A percentile compares a stretch with the other conserved stretches of the same genome.
phyloP scores from a whole-genome alignment of 768 basidiomycete genomes.

The Lactarius deliciosus region DNA sequence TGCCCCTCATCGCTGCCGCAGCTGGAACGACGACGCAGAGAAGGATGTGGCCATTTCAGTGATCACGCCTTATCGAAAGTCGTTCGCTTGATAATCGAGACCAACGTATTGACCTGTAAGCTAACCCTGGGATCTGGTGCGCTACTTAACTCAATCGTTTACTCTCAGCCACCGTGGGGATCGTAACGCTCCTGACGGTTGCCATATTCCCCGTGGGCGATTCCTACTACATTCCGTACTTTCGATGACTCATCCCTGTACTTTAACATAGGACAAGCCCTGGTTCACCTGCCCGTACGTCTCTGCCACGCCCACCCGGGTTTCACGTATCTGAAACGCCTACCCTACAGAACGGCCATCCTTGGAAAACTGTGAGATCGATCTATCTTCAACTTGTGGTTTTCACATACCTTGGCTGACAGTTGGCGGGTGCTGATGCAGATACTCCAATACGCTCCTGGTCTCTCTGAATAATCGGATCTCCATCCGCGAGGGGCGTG shows the following conservation, averaged over 20 bases:
- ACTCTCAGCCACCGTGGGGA: neutral
- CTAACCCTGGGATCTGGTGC: neutral
- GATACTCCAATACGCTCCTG: slow-evolving; percentile 16
- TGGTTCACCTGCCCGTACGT: slow-evolving; percentile 15
- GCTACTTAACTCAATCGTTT: neutral
- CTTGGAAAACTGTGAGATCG: slow-evolving; percentile 15
- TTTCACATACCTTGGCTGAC: neutral
- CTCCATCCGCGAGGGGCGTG: slow-evolving; percentile 4
- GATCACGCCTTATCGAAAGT: neutral
- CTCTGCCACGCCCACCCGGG: too few relatives aligned
- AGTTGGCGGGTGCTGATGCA: too few relatives aligned
- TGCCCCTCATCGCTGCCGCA: neutral
- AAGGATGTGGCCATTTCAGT: neutral
- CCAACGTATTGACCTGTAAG: slow-evolving; percentile 25
- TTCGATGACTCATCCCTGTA: neutral
- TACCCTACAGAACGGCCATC: neutral
- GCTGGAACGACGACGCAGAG: neutral
- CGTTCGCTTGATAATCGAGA: slow-evolving; percentile 17
- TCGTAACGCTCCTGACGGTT: neutral
- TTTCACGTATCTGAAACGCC: neutral
- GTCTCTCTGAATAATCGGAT: slow-evolving; percentile 23
- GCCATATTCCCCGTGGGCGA: slow-evolving; percentile 7
- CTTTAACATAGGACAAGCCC: neutral
- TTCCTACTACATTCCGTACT: neutral
- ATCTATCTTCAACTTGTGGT: neutral